Conservation (phyloP, 331 rosid genomes). For the Erythrophleum ivorense region DNA sequence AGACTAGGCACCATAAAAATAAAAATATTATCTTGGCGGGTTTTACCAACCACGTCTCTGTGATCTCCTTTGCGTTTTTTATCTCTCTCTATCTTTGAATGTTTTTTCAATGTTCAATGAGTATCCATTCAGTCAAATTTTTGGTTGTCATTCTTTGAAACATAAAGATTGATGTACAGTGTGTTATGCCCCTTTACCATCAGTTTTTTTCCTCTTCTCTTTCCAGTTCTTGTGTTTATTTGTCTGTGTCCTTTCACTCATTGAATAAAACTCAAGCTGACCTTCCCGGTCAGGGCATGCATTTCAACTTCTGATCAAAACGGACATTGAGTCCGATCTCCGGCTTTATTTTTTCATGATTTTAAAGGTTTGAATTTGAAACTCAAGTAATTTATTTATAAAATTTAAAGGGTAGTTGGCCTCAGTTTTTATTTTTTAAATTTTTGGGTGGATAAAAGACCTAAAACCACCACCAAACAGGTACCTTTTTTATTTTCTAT, state of each 20-base stretch:
- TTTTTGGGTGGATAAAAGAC: too few species aligned
- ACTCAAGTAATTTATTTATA: neutral
- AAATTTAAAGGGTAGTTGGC: too few species aligned
- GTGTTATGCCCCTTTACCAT: neutral
- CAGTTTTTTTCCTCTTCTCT: neutral
- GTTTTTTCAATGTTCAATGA: conserved; percentile 38
- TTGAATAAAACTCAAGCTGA: conserved; percentile 1
- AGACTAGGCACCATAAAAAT: conserved; percentile 50
- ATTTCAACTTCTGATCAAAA: neutral
- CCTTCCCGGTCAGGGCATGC: neutral
- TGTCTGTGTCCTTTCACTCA: neutral
- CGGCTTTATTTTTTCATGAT: neutral
- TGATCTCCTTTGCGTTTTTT: neutral
- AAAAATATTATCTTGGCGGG: conserved; percentile 81
- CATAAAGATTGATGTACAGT: conserved; percentile 4
- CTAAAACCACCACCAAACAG: too few species aligned
- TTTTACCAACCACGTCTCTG: conserved; percentile 61
- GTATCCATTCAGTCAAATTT: neutral
- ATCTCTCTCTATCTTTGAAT: conserved; percentile 21
- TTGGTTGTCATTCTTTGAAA: neutral
- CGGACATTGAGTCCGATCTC: neutral
- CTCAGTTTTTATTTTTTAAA: too few species aligned
- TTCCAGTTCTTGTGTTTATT: neutral
- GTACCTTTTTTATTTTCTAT: neutral
- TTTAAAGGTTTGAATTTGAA: neutral